Evolutionary conservation across 139 green algal genomes (phyloP).

Genomic region (Ettlia oleoabundans): DNA sequence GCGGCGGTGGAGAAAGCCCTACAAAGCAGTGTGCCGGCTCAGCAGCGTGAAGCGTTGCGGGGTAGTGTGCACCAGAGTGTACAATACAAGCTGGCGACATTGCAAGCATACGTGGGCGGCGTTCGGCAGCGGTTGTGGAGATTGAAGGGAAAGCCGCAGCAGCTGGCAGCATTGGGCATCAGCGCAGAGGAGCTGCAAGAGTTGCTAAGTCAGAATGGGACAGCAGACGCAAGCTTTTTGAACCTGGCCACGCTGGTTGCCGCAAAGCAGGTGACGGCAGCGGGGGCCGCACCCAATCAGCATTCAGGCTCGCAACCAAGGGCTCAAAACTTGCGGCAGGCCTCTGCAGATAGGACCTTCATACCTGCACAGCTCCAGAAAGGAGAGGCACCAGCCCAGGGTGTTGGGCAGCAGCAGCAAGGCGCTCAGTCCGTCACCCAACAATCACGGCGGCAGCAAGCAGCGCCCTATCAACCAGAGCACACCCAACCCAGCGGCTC

Average conservation of each 20-base stretch:
- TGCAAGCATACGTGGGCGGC: neutral
- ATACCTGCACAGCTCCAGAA: too few relatives aligned
- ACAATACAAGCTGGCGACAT: neutral
- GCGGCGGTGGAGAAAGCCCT: neutral
- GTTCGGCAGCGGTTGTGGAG: neutral
- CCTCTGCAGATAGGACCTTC: too few relatives aligned
- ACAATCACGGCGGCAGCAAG: neutral
- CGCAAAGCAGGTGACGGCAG: slow-evolving; percentile 5
- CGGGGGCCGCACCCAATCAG: neutral
- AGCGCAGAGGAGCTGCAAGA: neutral
- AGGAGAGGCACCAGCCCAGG: too few relatives aligned
- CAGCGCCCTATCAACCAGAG: too few relatives aligned
- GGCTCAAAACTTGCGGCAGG: too few relatives aligned
- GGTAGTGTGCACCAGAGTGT: neutral
- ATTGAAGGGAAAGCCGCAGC: neutral
- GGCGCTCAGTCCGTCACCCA: neutral
- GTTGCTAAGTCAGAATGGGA: slow-evolving; percentile 7
- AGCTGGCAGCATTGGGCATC: slow-evolving; percentile 9
- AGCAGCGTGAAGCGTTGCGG: neutral
- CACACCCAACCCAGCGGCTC: too few relatives aligned
- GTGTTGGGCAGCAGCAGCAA: too few relatives aligned
- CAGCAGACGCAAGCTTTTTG: neutral
- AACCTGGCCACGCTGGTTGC: neutral
- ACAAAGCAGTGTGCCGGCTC: neutral
- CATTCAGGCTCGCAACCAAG: neutral